These are phyloP conservation scores for Colletotrichum trifolii DNA, from an alignment of 2,329 filamentous ascomycete species.

Conservation along the genomic window DNA sequence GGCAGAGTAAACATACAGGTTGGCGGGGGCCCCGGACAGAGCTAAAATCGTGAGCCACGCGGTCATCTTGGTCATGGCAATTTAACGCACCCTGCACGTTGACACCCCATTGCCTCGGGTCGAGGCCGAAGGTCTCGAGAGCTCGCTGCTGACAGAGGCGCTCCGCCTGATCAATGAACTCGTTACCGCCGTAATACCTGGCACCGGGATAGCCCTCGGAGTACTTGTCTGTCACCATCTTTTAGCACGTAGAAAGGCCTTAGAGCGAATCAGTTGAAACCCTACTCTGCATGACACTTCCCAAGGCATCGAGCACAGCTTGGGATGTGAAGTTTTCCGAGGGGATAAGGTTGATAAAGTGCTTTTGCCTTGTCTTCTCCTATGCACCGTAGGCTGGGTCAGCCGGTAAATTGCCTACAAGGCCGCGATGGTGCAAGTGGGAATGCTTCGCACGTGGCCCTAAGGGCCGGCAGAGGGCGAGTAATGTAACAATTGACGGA, in stretches of 20 bases:
- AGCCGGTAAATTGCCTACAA: neutral
- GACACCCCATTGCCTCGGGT: constrained; percentile 91
- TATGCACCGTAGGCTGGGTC: constrained; percentile 48
- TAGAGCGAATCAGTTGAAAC: neutral
- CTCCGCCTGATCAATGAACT: constrained; percentile 94
- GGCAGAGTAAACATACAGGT: constrained; percentile 95
- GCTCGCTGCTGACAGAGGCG: constrained; percentile 90
- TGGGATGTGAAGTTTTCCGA: constrained; percentile 97
- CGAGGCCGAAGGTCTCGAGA: constrained; percentile 85
- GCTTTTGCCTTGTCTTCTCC: constrained; percentile 96
- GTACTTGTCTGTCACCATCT: constrained; percentile 80
- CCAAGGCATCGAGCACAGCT: constrained; percentile 89
- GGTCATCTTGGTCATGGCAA: neutral
- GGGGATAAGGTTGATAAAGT: constrained; percentile 97
- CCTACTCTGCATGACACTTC: constrained; percentile 94
- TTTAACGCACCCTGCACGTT: constrained; percentile 75
- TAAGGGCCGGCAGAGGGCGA: too few relatives aligned
- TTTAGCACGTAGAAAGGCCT: constrained; percentile 41
- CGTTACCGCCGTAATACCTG: constrained; percentile 95
- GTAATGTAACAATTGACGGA: too few relatives aligned
- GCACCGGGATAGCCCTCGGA: constrained; percentile 98
- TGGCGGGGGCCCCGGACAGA: constrained; percentile 79
- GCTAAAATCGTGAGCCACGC: constrained; percentile 58
- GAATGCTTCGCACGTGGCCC: too few relatives aligned
- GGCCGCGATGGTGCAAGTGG: too few relatives aligned